Conservation (phyloP, 2,329 filamentous ascomycete genomes). For the Fusarium concolor region DNA sequence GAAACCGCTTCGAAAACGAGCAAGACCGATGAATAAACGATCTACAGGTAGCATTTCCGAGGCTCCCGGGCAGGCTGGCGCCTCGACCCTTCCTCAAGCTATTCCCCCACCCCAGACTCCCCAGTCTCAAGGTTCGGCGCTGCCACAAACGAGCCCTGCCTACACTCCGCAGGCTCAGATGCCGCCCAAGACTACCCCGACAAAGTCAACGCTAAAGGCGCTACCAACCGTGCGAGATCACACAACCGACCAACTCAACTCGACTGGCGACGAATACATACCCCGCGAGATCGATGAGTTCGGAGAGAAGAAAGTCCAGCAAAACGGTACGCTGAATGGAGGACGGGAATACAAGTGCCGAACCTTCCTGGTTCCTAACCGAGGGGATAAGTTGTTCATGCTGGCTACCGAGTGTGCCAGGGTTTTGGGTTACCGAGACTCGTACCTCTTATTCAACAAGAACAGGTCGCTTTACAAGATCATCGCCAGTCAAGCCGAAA, state of each 20-base stretch:
- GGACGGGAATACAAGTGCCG: constrained; percentile 90
- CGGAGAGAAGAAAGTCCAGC: constrained; percentile 92
- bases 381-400: constrained; percentile 97
- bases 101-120: constrained; percentile 66
- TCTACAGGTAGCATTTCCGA: constrained; percentile 64
- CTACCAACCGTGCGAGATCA: constrained; percentile 96
- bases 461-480: constrained; percentile 98
- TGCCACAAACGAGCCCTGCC: constrained; percentile 57
- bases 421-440: constrained; percentile 93
- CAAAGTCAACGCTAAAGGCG: constrained; percentile 89
- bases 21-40: constrained; percentile 72
- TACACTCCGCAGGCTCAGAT: constrained; percentile 59
- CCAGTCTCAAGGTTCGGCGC: constrained; percentile 61
- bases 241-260: constrained; percentile 92
- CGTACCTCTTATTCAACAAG: constrained; percentile 99
- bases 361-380: constrained; percentile 91
- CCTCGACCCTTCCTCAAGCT: constrained; percentile 55
- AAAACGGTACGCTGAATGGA: constrained; percentile 83
- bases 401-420: constrained; percentile 96
- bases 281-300: constrained; percentile 92
- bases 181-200: constrained; percentile 83
- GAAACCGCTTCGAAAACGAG: constrained; percentile 65
- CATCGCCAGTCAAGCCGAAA: constrained; percentile 94
- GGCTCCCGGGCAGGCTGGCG: constrained; percentile 65
- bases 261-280: constrained; percentile 92